Evolutionary conservation across 805 yeast genomes (phyloP).

Genomic region (Wickerhamiella qilinensis): DNA sequence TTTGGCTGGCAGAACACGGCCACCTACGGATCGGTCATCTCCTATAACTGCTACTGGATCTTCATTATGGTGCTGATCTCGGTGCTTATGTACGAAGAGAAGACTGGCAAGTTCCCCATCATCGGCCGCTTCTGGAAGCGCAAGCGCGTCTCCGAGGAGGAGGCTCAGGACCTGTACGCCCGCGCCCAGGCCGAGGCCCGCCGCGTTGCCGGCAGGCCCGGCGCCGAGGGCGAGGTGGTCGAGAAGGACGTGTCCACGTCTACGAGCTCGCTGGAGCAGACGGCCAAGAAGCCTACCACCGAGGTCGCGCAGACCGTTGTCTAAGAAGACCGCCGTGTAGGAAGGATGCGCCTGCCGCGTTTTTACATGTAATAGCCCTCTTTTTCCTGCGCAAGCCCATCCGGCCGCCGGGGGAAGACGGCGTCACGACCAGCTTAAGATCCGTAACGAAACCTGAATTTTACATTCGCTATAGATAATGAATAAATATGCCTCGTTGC

Average conservation of each 20-base stretch:
- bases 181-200: constrained; percentile 13
- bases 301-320: not conserved
- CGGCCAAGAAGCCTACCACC: not conserved
- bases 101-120: constrained; percentile 58
- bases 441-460: not conserved
- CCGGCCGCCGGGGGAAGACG: no score
- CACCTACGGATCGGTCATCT: constrained; percentile 77
- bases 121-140: constrained; percentile 29
- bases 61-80: constrained; percentile 36
- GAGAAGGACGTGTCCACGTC: constrained; percentile 7
- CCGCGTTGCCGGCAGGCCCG: constrained; percentile 9
- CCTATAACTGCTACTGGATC: constrained; percentile 85
- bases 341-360: no score
- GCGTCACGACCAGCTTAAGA: not conserved
- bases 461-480: not conserved
- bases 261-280: not conserved
- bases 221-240: constrained; percentile 12
- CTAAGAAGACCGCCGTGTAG: no score
- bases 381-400: no score
- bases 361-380: not conserved
- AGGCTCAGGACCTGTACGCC: constrained; percentile 22
- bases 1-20: constrained; percentile 98
- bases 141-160: constrained; percentile 20
- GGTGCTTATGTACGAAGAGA: constrained; percentile 72
- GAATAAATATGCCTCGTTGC: no score